phyloP scores from a whole-genome alignment of 176 grass and related monocot species.

The Carex littledalei region DNA sequence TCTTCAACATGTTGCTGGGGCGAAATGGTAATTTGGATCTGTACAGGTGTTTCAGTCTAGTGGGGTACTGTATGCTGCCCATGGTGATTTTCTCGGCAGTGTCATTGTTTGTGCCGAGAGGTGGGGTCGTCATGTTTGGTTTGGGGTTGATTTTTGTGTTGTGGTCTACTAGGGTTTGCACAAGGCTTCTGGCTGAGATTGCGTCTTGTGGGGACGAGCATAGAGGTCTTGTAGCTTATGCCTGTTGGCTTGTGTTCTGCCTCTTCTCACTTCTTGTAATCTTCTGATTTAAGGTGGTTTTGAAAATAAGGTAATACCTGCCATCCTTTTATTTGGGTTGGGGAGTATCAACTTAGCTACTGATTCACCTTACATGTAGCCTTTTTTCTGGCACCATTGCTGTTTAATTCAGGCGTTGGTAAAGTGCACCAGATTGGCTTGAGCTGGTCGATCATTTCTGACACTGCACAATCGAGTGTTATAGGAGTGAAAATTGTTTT shows the following conservation, averaged over 20 bases:
- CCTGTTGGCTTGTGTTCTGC: conserved; percentile 90
- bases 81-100: conserved; percentile 97
- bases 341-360: neutral
- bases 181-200: conserved; percentile 70
- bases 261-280: conserved; percentile 91
- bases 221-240: conserved; percentile 68
- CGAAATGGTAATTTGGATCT: conserved; percentile 76
- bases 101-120: conserved; percentile 74
- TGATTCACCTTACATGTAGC: neutral
- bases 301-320: neutral
- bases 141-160: conserved; percentile 71
- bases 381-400: neutral
- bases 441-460: neutral
- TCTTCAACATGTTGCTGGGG: conserved; percentile 75
- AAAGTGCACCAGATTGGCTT: neutral
- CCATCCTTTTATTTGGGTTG: neutral
- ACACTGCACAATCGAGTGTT: neutral
- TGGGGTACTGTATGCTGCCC: conserved; percentile 94
- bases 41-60: conserved; percentile 81
- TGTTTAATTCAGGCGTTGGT: neutral
- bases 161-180: conserved; percentile 87
- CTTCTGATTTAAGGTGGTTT: conserved; percentile 42
- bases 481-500: neutral
- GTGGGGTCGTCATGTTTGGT: conserved; percentile 60
- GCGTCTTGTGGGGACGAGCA: conserved; percentile 84